phyloP scores from a whole-genome alignment of 495 filamentous ascomycete genomes.

The Neurospora terricola region DNA sequence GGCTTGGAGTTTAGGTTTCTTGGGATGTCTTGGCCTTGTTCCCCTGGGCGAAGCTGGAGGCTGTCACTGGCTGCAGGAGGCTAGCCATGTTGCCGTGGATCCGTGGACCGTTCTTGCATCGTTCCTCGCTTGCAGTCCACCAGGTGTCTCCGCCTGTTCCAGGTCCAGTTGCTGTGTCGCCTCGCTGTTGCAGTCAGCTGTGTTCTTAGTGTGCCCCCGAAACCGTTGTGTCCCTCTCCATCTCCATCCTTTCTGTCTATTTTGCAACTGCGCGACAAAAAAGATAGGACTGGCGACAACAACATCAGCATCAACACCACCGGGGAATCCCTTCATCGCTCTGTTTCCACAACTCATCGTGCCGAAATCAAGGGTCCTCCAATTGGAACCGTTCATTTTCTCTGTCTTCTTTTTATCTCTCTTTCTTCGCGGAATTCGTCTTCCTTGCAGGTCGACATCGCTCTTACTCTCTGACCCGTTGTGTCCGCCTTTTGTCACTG shows the following conservation, averaged over 20 bases:
- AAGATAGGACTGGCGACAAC: not conserved
- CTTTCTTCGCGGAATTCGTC: not conserved
- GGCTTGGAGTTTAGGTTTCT: not conserved
- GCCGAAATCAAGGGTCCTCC: not conserved
- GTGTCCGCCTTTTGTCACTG: not conserved
- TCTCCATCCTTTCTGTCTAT: not conserved
- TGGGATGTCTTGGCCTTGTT: not conserved
- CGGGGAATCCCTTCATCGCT: not conserved
- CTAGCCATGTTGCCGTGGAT: not conserved
- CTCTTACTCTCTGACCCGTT: not conserved
- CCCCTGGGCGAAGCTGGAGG: not conserved
- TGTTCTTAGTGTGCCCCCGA: not conserved
- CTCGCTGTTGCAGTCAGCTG: not conserved
- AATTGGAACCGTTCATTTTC: not conserved
- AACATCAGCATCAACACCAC: not conserved
- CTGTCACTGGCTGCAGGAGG: not conserved
- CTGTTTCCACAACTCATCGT: not conserved
- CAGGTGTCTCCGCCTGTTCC: not conserved
- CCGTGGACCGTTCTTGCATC: not conserved
- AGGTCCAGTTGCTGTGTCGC: not conserved
- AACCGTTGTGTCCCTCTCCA: not conserved
- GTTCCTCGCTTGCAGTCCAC: not conserved
- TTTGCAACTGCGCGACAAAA: not conserved
- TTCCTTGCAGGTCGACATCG: not conserved
- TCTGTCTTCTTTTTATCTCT: not conserved